Conservation (phyloP, 805 yeast genomes). For the Candida railenensis region DNA sequence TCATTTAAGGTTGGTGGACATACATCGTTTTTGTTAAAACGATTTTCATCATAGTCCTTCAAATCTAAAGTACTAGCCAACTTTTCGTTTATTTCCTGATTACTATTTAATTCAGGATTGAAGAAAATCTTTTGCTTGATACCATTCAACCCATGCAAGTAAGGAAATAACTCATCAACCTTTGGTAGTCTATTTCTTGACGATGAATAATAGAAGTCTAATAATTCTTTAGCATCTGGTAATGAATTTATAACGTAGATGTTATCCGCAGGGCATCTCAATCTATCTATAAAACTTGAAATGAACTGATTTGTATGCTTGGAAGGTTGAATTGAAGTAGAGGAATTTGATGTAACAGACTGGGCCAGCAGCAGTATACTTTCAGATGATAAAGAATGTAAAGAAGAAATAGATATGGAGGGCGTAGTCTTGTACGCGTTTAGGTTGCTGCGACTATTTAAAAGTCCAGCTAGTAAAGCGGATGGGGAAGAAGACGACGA, state of each 20-base stretch:
- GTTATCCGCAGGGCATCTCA: not conserved
- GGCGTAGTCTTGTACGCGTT: slow-evolving; percentile 2
- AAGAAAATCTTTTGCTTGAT: slow-evolving; percentile 27
- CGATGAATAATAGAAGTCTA: slow-evolving; percentile 1
- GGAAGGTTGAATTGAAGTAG: not conserved
- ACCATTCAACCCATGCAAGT: slow-evolving; percentile 31
- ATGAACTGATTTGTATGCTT: not conserved
- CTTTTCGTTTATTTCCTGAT: slow-evolving; percentile 8
- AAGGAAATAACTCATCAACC: slow-evolving; percentile 26
- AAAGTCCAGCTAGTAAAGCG: not conserved
- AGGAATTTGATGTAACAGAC: not conserved
- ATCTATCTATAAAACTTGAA: not conserved
- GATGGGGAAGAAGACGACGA: not conserved
- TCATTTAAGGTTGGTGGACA: not conserved
- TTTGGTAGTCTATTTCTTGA: slow-evolving; percentile 13
- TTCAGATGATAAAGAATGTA: slow-evolving; percentile 1
- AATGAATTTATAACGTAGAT: slow-evolving; percentile 1
- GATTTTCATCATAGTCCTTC: not conserved
- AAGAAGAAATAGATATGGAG: slow-evolving; percentile 1
- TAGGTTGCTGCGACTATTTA: not conserved
- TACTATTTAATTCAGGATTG: slow-evolving; percentile 13
- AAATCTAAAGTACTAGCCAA: slow-evolving; percentile 6
- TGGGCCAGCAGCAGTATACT: slow-evolving; percentile 5
- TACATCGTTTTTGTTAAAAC: not conserved
- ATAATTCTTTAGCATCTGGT: not conserved